phyloP scores from a whole-genome alignment of 305 asterid species.

The Nicotiana rustica region DNA sequence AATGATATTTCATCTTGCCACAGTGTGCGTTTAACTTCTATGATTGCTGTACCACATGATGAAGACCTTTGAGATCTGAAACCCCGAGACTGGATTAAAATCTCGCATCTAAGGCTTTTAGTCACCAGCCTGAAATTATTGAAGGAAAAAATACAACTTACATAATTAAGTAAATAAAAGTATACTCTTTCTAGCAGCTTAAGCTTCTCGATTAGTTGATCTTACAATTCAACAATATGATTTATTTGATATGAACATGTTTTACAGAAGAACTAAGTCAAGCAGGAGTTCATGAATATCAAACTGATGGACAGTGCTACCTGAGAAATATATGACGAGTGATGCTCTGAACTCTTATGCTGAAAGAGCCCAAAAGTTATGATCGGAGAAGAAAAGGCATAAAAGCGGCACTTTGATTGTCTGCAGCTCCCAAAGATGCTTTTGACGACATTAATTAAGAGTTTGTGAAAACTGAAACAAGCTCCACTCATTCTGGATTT shows the following conservation, averaged over 20 bases:
- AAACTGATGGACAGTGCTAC: slow-evolving; percentile 1
- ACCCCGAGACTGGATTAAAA: not conserved
- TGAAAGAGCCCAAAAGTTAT: not conserved
- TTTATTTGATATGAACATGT: not conserved
- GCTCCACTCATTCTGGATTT: slow-evolving; percentile 35
- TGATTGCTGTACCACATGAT: not conserved
- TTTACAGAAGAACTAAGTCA: slow-evolving; percentile 3
- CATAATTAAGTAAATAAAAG: not conserved
- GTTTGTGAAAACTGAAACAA: slow-evolving; percentile 1
- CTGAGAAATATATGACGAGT: slow-evolving; percentile 13
- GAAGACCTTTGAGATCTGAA: not conserved
- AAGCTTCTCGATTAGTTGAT: not conserved
- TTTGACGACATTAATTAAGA: not conserved
- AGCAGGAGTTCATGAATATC: not conserved
- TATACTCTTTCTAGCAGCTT: not conserved
- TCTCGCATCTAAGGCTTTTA: not conserved
- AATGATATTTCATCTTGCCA: slow-evolving; percentile 3
- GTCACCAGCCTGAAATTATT: slow-evolving; percentile 14
- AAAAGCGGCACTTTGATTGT: not conserved
- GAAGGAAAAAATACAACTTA: not conserved
- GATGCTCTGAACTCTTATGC: slow-evolving; percentile 14
- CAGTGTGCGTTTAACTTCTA: not conserved
- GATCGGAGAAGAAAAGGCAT: not conserved
- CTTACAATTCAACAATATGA: slow-evolving; percentile 19
- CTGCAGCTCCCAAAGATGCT: not conserved